Base-by-base conservation (phyloP, 2,329 filamentous ascomycete species). In the Reticulascus tulasneorum region DNA sequence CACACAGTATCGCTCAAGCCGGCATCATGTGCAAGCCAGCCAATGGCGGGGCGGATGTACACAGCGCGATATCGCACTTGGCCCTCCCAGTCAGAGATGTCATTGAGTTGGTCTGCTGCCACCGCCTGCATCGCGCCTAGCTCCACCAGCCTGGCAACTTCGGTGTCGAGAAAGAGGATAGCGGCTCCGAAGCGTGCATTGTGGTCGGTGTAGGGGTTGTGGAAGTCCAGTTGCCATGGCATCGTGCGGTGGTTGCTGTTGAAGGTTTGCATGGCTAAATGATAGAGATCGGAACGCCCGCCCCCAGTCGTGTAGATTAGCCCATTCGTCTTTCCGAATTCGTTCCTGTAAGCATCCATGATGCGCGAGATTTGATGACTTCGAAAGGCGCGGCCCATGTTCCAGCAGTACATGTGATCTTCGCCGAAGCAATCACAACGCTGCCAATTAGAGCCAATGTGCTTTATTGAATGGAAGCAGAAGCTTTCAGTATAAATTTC, bases 1-100 rank as follows among this genome's bases (percentile, higher is more conserved):
- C n/a, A n/a, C n/a, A n/a, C n/a, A n/a, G n/a, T n/a, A n/a, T 33
- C 31, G 31, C n/a, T 20, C 22, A 33, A 17, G 22, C 31, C 31
- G 15, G 21, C 16, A 13, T 33, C 31, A 23, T 33, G 26, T 22
- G 31, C 31, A 23, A 33, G 7, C 31, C 31, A 33, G 17, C 26
- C 16, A 12, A 33, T 22, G 22, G 31, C 22, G 7, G 24, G 24
- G 9, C 11, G 22, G 31, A 26, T 22, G 31, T 24, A 33, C 12
- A 33, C 23, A 18, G 31, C 31, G 23, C 31, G 31, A 2, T 22
- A 22, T 22, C 21, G 22, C 17, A 33, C 22, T 22, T 20, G 19
- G 15, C 31, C 22, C 12, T 33, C 31, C 11, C 6, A 11, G 16
- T 6, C 23, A n/a, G n/a, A n/a, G 31, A 9, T n/a, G 31, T 19